Conservation (phyloP, 768 basidiomycete genomes). For the Sarcomyxa edulis region DNA sequence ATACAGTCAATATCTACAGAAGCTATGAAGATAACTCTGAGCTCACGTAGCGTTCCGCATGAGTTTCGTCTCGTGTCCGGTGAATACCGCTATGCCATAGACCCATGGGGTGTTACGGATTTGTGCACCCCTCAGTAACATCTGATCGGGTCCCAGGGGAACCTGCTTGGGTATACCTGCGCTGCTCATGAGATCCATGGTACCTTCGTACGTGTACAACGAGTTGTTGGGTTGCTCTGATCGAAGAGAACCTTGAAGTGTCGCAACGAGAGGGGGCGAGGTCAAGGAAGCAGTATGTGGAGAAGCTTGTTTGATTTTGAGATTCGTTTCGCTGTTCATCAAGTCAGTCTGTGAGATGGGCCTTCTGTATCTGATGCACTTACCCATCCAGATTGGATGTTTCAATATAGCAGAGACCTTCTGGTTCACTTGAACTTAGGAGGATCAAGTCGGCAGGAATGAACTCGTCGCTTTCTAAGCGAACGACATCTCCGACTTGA, state of each 20-base stretch:
- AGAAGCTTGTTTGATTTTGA: constrained; percentile 97
- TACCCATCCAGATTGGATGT: constrained; percentile 98
- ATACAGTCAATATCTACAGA: background rate
- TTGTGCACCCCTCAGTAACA: constrained; percentile 92
- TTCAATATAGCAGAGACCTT: constrained; percentile 96
- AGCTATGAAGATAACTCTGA: background rate
- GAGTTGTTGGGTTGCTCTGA: constrained; percentile 98
- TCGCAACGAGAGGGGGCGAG: constrained; percentile 66
- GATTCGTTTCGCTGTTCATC: constrained; percentile 79
- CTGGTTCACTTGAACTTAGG: constrained; percentile 88
- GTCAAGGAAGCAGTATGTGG: constrained; percentile 75
- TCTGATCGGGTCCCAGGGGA: constrained; percentile 91
- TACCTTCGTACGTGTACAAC: constrained; percentile 91
- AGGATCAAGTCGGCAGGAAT: constrained; percentile 94
- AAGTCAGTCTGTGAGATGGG: constrained; percentile 4
- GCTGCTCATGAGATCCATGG: constrained; percentile 57
- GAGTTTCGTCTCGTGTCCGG: constrained; percentile 96
- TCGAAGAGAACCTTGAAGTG: constrained; percentile 77
- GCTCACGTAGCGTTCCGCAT: constrained; percentile 97
- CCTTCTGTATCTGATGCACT: constrained; percentile 14
- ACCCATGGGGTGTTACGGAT: constrained; percentile 95
- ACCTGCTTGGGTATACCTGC: constrained; percentile 69
- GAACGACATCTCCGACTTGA: constrained; percentile 86
- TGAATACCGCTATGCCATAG: constrained; percentile 90
- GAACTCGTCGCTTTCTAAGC: constrained; percentile 87